Conservation (phyloP, 306 rosid genomes). For the Trifolium subterraneum region DNA sequence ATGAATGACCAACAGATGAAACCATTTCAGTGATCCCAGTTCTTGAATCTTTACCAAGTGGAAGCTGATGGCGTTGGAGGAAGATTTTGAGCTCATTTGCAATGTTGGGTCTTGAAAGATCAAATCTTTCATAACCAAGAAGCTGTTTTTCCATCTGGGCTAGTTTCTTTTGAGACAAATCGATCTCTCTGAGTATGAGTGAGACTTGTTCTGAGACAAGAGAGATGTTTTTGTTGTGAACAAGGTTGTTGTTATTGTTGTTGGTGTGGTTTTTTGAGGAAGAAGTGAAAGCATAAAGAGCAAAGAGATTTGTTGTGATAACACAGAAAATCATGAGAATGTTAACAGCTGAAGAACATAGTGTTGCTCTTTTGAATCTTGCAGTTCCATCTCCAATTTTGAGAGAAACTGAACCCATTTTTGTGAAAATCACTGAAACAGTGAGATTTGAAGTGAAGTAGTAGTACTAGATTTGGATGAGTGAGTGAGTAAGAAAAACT, state of each 20-base stretch:
- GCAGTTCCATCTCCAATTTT: constrained; percentile 95
- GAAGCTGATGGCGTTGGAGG: constrained; percentile 75
- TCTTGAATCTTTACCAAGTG: constrained; percentile 85
- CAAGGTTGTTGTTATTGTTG: constrained; percentile 39
- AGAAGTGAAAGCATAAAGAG: constrained; percentile 84
- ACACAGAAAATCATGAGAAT: constrained; percentile 88
- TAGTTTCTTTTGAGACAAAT: constrained; percentile 74
- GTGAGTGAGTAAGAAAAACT: neutral
- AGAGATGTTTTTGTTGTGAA: constrained; percentile 75
- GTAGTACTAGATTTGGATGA: constrained; percentile 1
- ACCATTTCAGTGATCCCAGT: constrained; percentile 97
- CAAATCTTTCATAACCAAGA: constrained; percentile 78
- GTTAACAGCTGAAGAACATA: constrained; percentile 85
- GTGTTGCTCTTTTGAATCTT: constrained; percentile 75
- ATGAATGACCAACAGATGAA: constrained; percentile 84
- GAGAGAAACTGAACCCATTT: constrained; percentile 93
- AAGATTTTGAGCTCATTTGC: constrained; percentile 74
- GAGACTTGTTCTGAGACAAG: constrained; percentile 89
- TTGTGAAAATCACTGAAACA: constrained; percentile 30
- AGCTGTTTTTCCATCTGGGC: constrained; percentile 87
- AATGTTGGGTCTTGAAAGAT: constrained; percentile 79
- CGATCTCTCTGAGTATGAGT: constrained; percentile 81
- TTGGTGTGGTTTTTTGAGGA: constrained; percentile 51
- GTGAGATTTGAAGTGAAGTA: constrained; percentile 37
- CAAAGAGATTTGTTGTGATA: constrained; percentile 88